These are phyloP conservation scores for Linnemannia schmuckeri DNA, from an alignment of 192 early-diverging fungal genomes.

Conservation along the genomic window DNA sequence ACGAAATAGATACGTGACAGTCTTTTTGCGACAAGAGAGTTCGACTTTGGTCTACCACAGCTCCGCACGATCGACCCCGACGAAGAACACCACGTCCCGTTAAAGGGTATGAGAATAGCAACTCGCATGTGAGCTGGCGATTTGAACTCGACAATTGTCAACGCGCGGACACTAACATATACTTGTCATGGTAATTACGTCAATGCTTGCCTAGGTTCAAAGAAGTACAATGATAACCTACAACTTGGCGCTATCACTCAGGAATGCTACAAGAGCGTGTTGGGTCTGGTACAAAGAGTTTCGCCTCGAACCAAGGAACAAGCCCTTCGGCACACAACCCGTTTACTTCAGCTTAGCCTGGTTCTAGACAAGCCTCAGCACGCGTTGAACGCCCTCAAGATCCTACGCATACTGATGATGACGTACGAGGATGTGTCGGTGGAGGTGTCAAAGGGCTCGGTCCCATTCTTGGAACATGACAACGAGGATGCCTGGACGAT, in stretches of 20 bases:
- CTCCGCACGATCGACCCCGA: conserved; percentile 16
- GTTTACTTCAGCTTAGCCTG: conserved; percentile 22
- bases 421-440: conserved; percentile 17
- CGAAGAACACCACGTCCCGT: conserved; percentile 8
- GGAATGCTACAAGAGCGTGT: conserved; percentile 8
- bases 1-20: conserved; percentile 33
- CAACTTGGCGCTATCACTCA: conserved; percentile 16
- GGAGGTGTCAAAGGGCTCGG: conserved; percentile 15
- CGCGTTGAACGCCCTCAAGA: conserved; percentile 26
- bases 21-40: conserved; percentile 13
- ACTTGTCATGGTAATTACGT: background rate
- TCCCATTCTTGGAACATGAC: conserved; percentile 28
- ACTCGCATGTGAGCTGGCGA: background rate
- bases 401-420: conserved; percentile 13
- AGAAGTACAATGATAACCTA: background rate
- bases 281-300: conserved; percentile 1
- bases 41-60: conserved; percentile 19
- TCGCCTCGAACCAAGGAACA: background rate
- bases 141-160: no score
- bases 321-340: conserved; percentile 4
- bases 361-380: conserved; percentile 23
- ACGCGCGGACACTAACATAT: background rate
- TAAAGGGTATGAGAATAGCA: conserved; percentile 8
- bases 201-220: background rate
- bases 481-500: conserved; percentile 15